Conservation (phyloP, 805 yeast genomes). For the Candida yuanshanica region DNA sequence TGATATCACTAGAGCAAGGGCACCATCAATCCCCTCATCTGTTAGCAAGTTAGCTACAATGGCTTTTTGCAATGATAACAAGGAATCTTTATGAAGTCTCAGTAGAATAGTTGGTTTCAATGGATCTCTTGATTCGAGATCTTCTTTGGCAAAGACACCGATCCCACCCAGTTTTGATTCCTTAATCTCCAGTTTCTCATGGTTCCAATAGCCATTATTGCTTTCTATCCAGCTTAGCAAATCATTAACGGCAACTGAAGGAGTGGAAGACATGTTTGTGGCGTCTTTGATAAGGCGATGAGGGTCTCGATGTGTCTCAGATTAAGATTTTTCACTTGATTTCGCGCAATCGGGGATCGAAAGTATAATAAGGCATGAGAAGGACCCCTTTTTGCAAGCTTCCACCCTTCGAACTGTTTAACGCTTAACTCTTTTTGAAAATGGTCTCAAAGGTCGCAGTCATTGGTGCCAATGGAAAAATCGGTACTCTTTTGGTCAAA, state of each 20-base stretch:
- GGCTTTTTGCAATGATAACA: conserved; percentile 55
- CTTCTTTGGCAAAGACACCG: conserved; percentile 61
- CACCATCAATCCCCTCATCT: conserved; percentile 58
- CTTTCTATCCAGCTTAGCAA: conserved; percentile 45
- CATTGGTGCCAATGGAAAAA: conserved; percentile 58
- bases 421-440: too few relatives aligned
- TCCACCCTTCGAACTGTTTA: too few relatives aligned
- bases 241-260: conserved; percentile 15
- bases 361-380: too few relatives aligned
- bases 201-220: conserved; percentile 50
- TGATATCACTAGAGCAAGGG: conserved; percentile 60
- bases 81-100: conserved; percentile 54
- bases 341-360: too few relatives aligned
- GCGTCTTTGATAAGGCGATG: conserved; percentile 3
- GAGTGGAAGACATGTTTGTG: conserved; percentile 27
- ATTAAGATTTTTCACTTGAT: too few relatives aligned
- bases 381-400: too few relatives aligned
- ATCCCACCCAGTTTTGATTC: conserved; percentile 55
- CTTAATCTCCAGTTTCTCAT: conserved; percentile 37
- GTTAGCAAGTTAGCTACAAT: conserved; percentile 59
- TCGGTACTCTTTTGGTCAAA: conserved; percentile 44
- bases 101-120: conserved; percentile 30
- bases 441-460: conserved; percentile 34
- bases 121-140: conserved; percentile 31
- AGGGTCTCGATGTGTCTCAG: too few relatives aligned